Evolutionary conservation across 257 asterid genomes (phyloP).

Genomic region (Ehretia macrophylla): DNA sequence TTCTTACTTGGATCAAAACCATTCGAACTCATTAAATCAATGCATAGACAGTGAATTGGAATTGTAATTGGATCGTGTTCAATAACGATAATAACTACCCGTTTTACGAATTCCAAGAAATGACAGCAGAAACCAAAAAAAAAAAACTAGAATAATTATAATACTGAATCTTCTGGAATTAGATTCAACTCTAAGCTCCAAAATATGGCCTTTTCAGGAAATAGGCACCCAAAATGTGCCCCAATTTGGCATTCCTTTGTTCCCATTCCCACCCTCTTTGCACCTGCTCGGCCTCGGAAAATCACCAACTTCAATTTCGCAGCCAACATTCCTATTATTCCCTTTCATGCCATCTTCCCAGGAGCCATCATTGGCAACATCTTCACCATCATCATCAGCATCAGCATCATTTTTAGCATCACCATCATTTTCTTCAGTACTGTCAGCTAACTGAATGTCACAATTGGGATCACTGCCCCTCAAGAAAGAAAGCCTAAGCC

Average conservation of each 20-base stretch:
- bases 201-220: conserved; percentile 23
- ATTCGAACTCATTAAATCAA: no score
- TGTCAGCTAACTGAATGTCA: neutral
- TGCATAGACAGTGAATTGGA: no score
- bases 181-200: conserved; percentile 11
- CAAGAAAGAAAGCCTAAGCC: conserved; percentile 55
- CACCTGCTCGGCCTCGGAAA: conserved; percentile 47
- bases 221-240: conserved; percentile 49
- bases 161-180: neutral
- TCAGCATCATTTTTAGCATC: conserved; percentile 3
- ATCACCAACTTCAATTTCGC: conserved; percentile 28
- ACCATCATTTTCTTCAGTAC: conserved; percentile 3
- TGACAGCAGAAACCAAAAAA: neutral
- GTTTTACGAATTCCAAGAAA: conserved; percentile 5
- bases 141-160: neutral
- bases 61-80: neutral
- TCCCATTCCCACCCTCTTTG: conserved; percentile 41
- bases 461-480: neutral
- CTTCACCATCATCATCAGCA: neutral
- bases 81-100: conserved; percentile 48
- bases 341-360: conserved; percentile 15
- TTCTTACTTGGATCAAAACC: no score
- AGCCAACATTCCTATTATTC: conserved; percentile 23
- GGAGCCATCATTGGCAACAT: conserved; percentile 11
- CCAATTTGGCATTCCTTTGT: conserved; percentile 35